Evolutionary conservation across 2,329 filamentous ascomycete genomes (phyloP), one percentile per base, ranked within the genome.

Genomic region (Colletotrichum sp.): DNA sequence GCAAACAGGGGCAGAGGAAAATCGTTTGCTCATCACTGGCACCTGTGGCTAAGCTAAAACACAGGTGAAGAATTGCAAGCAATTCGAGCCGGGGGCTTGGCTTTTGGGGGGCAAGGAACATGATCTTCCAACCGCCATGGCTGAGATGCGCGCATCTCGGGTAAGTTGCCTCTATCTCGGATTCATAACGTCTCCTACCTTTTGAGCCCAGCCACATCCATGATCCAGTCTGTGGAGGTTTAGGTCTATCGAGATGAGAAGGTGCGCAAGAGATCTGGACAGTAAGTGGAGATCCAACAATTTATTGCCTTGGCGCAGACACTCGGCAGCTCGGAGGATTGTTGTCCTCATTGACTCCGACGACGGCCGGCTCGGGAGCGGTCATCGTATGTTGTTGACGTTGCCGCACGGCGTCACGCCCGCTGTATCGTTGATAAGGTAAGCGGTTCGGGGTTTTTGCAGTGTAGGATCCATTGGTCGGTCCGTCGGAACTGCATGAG

Each of bases 311-410:
- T 63, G 68, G 57, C 57, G 34, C 26, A 70, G 26, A 36, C 10
- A n/a, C 24, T 63, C 55, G 36, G 57, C 30, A 30, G n/a, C 30
- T n/a, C 36, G 57, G 68, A 70, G 57, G 36, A 30, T 24, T 34
- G 8, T 52, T 63, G 16, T 26, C 21, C 26, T 70, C 55, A 30
- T 18, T 39, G 36, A 39, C 36, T 39, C 68, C 36, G 55, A 18
- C 68, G 55, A 24, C 68, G 36, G 30, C 32, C 64, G 16, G 16
- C 26, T 34, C n/a, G n/a, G 32, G 18, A 59, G 34, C n/a, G 5
- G 12, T 12, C 49, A 75, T 75, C 72, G 72, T 66, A 75, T 30
- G 72, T 75, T 75, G 16, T 60, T 65, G 67, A 60, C 26, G 34
- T 66, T 49, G 36, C n/a, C 24, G 63, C 26, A 66, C 39, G 44